phyloP scores from a whole-genome alignment of 2,329 filamentous ascomycete genomes.

The Paracorniculantispora psalliotae region DNA sequence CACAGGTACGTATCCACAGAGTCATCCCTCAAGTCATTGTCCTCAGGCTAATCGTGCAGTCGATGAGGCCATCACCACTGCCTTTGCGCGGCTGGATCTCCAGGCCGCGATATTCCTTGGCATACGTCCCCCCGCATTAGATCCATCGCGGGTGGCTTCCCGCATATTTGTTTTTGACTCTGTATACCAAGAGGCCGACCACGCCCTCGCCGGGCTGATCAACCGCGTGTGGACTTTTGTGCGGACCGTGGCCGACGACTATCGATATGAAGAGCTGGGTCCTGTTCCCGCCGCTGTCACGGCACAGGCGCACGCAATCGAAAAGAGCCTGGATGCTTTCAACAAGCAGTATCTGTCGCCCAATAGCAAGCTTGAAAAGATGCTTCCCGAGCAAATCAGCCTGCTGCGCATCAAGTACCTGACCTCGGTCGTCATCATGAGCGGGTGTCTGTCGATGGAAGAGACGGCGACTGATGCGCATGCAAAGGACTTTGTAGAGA shows the following conservation, averaged over 20 bases:
- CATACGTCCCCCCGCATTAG: conserved; percentile 9
- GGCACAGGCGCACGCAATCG: conserved; percentile 10
- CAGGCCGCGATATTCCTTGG: conserved; percentile 16
- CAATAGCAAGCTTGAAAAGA: not conserved
- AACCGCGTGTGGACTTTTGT: conserved; percentile 14
- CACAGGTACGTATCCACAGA: not conserved
- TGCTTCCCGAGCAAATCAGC: conserved; percentile 5
- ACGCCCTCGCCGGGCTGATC: conserved; percentile 5
- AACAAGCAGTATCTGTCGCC: not conserved
- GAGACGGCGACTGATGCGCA: conserved; percentile 16
- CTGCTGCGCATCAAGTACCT: conserved; percentile 16
- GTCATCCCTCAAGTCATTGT: not conserved
- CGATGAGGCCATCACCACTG: conserved; percentile 14
- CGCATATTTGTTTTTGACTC: conserved; percentile 12
- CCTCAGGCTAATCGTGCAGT: conserved; percentile 3
- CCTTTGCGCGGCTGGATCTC: conserved; percentile 15
- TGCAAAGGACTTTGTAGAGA: conserved; percentile 10
- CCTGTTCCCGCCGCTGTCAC: conserved; percentile 8
- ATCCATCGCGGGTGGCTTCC: conserved; percentile 7
- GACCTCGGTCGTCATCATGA: conserved; percentile 10
- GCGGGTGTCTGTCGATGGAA: conserved; percentile 13
- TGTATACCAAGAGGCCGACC: conserved; percentile 12
- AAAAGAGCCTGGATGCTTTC: conserved; percentile 10
- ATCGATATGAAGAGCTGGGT: conserved; percentile 10
- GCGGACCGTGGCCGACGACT: conserved; percentile 11